Evolutionary conservation across 2,329 filamentous ascomycete species (phyloP).

Genomic region (Epichloe elymi): DNA sequence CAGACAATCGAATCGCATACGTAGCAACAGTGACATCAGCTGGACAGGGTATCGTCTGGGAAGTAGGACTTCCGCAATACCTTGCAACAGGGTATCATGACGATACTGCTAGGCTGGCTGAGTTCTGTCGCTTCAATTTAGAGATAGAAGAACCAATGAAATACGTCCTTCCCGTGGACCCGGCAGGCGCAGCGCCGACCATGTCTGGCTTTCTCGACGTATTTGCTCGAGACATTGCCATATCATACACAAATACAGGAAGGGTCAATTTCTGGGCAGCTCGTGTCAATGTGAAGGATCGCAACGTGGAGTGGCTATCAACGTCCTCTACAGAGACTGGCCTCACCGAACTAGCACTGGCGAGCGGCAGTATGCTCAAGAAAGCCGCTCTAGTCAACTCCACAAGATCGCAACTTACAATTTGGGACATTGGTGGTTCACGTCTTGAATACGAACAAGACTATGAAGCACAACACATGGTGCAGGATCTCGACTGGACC

Average conservation of each 20-base stretch:
- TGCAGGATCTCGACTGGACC: slow-evolving; percentile 87
- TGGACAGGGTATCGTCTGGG: slow-evolving; percentile 71
- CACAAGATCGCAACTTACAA: slow-evolving; percentile 61
- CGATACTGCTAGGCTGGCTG: slow-evolving; percentile 28
- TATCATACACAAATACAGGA: slow-evolving; percentile 68
- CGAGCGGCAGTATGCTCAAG: slow-evolving; percentile 73
- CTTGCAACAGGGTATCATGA: slow-evolving; percentile 14
- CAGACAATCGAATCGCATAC: slow-evolving; percentile 47
- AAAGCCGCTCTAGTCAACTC: slow-evolving; percentile 75
- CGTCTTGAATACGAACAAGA: slow-evolving; percentile 70
- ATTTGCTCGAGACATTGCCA: slow-evolving; percentile 73
- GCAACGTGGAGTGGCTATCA: slow-evolving; percentile 63
- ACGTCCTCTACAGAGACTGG: slow-evolving; percentile 74
- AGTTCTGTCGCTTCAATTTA: slow-evolving; percentile 62
- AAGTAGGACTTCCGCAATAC: slow-evolving; percentile 48
- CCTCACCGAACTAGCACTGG: slow-evolving; percentile 57
- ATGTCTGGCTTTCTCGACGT: slow-evolving; percentile 72
- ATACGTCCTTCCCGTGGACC: slow-evolving; percentile 71
- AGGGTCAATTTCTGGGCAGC: slow-evolving; percentile 77
- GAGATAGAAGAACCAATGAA: slow-evolving; percentile 44
- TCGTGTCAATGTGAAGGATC: slow-evolving; percentile 47
- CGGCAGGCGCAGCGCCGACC: slow-evolving; percentile 59
- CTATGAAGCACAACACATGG: slow-evolving; percentile 58
- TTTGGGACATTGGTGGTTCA: slow-evolving; percentile 78
- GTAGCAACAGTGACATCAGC: slow-evolving; percentile 73